A percentile compares a stretch with the other conserved stretches of the same genome.
phyloP scores from a whole-genome alignment of 192 early-diverging fungal genomes.

The Helicostylum pulchrum region DNA sequence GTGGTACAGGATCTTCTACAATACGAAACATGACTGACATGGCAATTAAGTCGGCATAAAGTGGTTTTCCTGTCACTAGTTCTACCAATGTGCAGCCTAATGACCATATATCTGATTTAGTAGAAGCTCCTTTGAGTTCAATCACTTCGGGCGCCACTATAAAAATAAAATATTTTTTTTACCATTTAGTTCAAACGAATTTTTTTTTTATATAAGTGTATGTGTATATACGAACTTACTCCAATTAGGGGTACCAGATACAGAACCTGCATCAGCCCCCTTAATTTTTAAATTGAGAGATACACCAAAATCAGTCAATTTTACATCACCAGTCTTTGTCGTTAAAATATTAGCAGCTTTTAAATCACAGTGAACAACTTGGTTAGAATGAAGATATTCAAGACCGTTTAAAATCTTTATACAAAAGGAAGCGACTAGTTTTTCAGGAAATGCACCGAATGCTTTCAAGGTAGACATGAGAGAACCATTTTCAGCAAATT shows the following conservation, averaged over 20 bases:
- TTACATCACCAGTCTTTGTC: constrained; percentile 94
- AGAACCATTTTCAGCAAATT: constrained; percentile 92
- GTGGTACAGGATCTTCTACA: constrained; percentile 87
- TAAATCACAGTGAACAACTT: constrained; percentile 92
- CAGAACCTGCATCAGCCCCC: constrained; percentile 59
- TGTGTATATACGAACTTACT: too few relatives aligned
- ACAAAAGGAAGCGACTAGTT: constrained; percentile 79
- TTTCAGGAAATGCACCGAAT: constrained; percentile 91
- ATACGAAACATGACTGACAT: constrained; percentile 94
- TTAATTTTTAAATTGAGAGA: constrained; percentile 79
- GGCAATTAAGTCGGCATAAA: constrained; percentile 78
- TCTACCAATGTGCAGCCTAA: constrained; percentile 94
- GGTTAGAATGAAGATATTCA: constrained; percentile 82
- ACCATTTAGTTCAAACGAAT: neutral
- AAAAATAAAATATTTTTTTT: neutral
- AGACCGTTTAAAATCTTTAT: constrained; percentile 89
- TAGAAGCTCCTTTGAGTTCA: constrained; percentile 83
- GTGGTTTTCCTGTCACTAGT: constrained; percentile 89
- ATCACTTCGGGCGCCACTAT: constrained; percentile 87
- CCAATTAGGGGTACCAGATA: constrained; percentile 85
- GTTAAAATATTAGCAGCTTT: constrained; percentile 96
- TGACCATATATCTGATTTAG: constrained; percentile 93
- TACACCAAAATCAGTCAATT: constrained; percentile 96
- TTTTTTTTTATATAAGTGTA: too few relatives aligned
- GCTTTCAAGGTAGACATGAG: constrained; percentile 78